Percentiles rank a stretch among this genome's conserved stretches.
Conservation (phyloP, 192 early-diverging fungal genomes). For the Coemansia sp. region DNA sequence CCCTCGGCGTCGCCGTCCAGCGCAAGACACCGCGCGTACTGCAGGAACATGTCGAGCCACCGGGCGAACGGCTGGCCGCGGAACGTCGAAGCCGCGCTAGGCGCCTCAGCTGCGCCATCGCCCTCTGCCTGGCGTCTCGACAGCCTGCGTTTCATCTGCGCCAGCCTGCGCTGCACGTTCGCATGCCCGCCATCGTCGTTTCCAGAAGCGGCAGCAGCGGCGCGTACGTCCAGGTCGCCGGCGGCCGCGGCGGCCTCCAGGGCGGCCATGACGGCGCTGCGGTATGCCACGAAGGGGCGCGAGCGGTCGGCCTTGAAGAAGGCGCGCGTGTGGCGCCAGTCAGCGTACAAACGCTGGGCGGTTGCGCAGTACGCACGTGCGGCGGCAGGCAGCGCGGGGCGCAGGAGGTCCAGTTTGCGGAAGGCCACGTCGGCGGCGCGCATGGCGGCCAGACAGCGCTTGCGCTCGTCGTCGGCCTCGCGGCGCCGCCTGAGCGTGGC, state of each 20-base stretch:
- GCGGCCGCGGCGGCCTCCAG: constrained; percentile 25
- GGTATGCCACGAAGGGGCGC: constrained; percentile 42
- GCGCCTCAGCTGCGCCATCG: background rate
- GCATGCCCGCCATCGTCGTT: too few relatives aligned
- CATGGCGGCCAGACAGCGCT: constrained; percentile 31
- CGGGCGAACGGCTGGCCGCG: constrained; percentile 38
- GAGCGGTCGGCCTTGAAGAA: constrained; percentile 28
- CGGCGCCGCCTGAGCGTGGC: constrained; percentile 13
- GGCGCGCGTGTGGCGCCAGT: constrained; percentile 38
- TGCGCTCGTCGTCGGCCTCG: constrained; percentile 29
- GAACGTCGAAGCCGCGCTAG: constrained; percentile 33
- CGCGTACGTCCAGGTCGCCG: constrained; percentile 10
- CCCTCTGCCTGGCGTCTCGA: constrained; percentile 8
- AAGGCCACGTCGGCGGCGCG: constrained; percentile 37
- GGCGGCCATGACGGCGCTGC: constrained; percentile 13
- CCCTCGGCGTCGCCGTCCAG: constrained; percentile 12
- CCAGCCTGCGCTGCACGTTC: constrained; percentile 32
- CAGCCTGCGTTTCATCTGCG: constrained; percentile 30
- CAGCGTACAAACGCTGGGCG: constrained; percentile 28
- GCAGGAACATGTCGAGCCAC: constrained; percentile 50
- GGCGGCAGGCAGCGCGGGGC: constrained; percentile 3
- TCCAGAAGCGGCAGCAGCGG: too few relatives aligned
- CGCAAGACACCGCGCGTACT: constrained; percentile 37
- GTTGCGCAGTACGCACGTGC: constrained; percentile 31
- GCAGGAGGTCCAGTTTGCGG: constrained; percentile 36